phyloP scores from a whole-genome alignment of 2,329 filamentous ascomycete species.

The Pseudogymnoascus destructans region DNA sequence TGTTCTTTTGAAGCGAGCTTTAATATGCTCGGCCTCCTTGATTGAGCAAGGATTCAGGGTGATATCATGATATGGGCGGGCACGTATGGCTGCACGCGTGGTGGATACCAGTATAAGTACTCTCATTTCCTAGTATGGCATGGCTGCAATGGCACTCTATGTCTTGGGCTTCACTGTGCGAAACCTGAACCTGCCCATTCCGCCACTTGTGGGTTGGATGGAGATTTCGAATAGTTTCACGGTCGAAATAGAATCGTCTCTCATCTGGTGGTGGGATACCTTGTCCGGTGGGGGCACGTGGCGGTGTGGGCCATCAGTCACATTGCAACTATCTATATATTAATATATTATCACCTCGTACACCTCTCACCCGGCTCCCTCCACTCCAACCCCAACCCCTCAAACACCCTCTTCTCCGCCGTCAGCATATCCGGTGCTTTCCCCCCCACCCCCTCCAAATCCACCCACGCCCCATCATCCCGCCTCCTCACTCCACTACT shows the following conservation, averaged over 20 bases:
- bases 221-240: not conserved
- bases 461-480: slow-evolving; percentile 52
- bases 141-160: not conserved
- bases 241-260: not conserved
- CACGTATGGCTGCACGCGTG: not conserved
- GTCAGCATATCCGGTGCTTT: slow-evolving; percentile 46
- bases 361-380: slow-evolving; percentile 51
- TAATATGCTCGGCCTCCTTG: too few relatives aligned
- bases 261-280: not conserved
- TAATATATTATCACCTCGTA: slow-evolving; percentile 9
- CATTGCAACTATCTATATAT: not conserved
- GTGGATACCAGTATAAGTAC: not conserved
- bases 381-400: slow-evolving; percentile 58
- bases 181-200: not conserved
- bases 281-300: not conserved
- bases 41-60: too few relatives aligned
- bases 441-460: slow-evolving; percentile 47
- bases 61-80: too few relatives aligned
- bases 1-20: too few relatives aligned
- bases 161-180: not conserved
- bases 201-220: not conserved
- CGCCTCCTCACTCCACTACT: slow-evolving; percentile 70
- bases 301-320: not conserved
- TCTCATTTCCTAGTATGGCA: not conserved
- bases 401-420: slow-evolving; percentile 71